Evolutionary conservation across 768 basidiomycete genomes (phyloP).

Genomic region (Lentinula aciculospora): DNA sequence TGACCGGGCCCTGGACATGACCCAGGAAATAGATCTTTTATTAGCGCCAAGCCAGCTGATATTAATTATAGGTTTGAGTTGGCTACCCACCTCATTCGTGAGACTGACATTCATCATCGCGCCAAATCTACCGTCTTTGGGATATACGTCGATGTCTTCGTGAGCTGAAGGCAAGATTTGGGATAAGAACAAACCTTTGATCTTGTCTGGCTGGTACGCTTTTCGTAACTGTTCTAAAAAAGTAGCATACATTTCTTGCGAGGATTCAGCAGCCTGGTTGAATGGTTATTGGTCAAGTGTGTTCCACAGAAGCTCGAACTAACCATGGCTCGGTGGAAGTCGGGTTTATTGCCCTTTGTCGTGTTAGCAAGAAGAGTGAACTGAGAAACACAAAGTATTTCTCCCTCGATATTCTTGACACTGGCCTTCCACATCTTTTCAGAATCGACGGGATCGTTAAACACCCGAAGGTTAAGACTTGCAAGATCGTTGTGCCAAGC

Average conservation of each 20-base stretch:
- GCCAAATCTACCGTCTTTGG: constrained; percentile 83
- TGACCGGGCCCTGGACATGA: constrained; percentile 66
- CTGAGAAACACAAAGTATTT: constrained; percentile 92
- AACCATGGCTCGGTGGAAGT: constrained; percentile 94
- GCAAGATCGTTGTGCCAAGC: not conserved
- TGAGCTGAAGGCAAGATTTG: not conserved
- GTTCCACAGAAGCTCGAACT: not conserved
- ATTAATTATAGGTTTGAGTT: not conserved
- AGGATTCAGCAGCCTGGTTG: constrained; percentile 57
- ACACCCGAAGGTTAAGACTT: constrained; percentile 71
- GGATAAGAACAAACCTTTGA: constrained; percentile 53
- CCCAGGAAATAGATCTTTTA: not conserved
- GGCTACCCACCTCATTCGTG: constrained; percentile 70
- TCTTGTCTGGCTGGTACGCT: constrained; percentile 66
- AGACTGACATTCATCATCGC: constrained; percentile 94
- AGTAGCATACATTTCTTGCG: constrained; percentile 61
- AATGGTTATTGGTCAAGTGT: not conserved
- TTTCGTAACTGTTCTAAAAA: constrained; percentile 67
- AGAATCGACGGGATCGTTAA: constrained; percentile 49
- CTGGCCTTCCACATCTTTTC: constrained; percentile 80
- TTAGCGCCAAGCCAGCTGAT: not conserved
- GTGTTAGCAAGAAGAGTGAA: constrained; percentile 89
- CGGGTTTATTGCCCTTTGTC: constrained; percentile 83
- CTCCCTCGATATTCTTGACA: constrained; percentile 85
- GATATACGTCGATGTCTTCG: constrained; percentile 4